A percentile compares a stretch with the other conserved stretches of the same genome.
These are phyloP conservation scores for Cutaneotrichosporon sp. DNA, from an alignment of 1,284 basidiomycete species.

Conservation along the genomic window DNA sequence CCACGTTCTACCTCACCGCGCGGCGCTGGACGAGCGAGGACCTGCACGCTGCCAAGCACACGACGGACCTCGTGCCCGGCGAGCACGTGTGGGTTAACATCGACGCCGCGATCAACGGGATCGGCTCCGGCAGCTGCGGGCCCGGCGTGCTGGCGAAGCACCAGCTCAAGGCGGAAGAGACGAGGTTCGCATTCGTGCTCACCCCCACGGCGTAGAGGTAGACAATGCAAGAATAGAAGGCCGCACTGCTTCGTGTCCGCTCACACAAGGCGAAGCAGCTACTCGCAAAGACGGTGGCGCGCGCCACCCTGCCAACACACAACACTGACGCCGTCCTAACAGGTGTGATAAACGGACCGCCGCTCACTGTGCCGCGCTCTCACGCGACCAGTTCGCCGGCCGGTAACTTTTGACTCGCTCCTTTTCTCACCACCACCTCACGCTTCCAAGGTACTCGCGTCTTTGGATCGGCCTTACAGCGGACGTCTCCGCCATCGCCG, in stretches of 20 bases:
- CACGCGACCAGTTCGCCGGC: too few species aligned
- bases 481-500: too few species aligned
- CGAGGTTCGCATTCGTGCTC: neutral
- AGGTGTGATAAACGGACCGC: too few species aligned
- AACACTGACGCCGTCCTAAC: too few species aligned
- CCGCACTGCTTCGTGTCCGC: neutral
- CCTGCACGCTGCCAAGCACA: slow-evolving; percentile 23
- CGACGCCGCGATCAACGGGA: slow-evolving; percentile 19
- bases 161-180: neutral
- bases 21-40: slow-evolving; percentile 26
- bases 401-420: too few species aligned
- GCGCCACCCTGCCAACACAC: too few species aligned
- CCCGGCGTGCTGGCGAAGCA: slow-evolving; percentile 21
- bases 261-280: neutral
- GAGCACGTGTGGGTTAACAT: slow-evolving; percentile 27
- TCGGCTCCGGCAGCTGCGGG: slow-evolving; percentile 24
- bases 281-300: neutral
- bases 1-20: slow-evolving; percentile 17
- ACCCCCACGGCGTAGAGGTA: neutral
- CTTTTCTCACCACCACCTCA: too few species aligned
- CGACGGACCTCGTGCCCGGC: slow-evolving; percentile 12
- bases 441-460: too few species aligned
- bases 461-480: too few species aligned
- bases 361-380: too few species aligned
- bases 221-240: neutral